phyloP scores from a whole-genome alignment of 768 basidiomycete genomes.

The Tricholoma sp. region DNA sequence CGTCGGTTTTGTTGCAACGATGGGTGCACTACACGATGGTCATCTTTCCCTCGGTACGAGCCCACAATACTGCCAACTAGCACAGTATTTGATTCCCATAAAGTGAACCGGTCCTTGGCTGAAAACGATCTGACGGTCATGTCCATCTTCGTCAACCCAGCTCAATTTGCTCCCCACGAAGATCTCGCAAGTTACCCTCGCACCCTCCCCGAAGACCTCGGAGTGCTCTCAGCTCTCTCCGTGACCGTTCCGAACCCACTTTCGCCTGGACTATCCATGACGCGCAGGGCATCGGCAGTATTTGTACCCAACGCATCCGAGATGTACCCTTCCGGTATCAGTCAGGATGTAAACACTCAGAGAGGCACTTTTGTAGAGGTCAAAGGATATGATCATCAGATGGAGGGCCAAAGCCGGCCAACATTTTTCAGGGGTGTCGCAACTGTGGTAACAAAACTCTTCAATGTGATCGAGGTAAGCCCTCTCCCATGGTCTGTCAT shows the following conservation, averaged over 20 bases:
- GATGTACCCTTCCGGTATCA: slow-evolving; percentile 93
- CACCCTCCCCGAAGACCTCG: slow-evolving; percentile 73
- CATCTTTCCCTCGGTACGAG: slow-evolving; percentile 83
- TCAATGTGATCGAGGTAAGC: slow-evolving; percentile 83
- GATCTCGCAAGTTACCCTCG: slow-evolving; percentile 90
- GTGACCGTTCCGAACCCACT: slow-evolving; percentile 16
- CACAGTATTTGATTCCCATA: neutral
- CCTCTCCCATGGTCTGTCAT: too few relatives aligned
- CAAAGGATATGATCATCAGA: slow-evolving; percentile 84
- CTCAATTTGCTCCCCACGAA: slow-evolving; percentile 95
- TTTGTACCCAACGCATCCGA: slow-evolving; percentile 77
- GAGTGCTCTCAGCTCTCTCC: slow-evolving; percentile 42
- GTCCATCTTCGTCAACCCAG: slow-evolving; percentile 97
- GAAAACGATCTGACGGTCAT: slow-evolving; percentile 85
- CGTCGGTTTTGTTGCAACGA: slow-evolving; percentile 95
- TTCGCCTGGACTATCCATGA: slow-evolving; percentile 8
- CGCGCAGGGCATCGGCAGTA: slow-evolving; percentile 56
- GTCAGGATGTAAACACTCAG: slow-evolving; percentile 68
- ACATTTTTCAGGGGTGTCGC: slow-evolving; percentile 95
- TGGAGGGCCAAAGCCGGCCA: slow-evolving; percentile 88
- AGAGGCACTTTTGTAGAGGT: slow-evolving; percentile 91
- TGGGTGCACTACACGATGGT: slow-evolving; percentile 95
- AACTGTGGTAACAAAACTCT: slow-evolving; percentile 91
- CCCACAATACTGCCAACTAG: neutral
- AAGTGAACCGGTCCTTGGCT: slow-evolving; percentile 73